Conservation (phyloP, 2,329 filamentous ascomycete genomes). For the Aureobasidium vineae region DNA sequence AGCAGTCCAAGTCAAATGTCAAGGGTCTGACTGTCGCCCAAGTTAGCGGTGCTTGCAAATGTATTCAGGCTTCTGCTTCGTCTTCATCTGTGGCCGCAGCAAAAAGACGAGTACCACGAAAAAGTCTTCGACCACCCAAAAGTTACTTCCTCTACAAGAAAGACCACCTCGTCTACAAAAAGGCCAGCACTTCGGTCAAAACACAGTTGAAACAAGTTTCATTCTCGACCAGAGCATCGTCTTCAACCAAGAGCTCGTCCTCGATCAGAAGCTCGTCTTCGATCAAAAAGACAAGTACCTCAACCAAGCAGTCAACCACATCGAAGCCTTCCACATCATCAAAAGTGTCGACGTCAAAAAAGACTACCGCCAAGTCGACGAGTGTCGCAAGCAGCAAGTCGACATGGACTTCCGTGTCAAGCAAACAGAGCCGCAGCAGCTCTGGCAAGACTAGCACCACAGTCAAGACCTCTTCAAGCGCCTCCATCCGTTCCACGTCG, state of each 20-base stretch:
- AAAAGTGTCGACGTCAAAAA: constrained; percentile 9
- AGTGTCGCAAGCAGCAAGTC: constrained; percentile 15
- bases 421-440: constrained; percentile 13
- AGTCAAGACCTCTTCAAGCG: background rate
- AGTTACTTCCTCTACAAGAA: constrained; percentile 9
- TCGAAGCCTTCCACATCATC: background rate
- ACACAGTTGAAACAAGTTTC: constrained; percentile 4
- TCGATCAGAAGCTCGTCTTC: background rate
- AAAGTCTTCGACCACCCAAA: background rate
- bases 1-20: constrained; percentile 14
- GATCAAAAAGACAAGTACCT: constrained; percentile 6
- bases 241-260: background rate
- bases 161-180: constrained; percentile 2
- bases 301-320: background rate
- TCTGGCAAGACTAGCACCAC: background rate
- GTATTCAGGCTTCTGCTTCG: constrained; percentile 13
- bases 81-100: constrained; percentile 20
- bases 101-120: constrained; percentile 10
- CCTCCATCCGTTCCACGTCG: background rate
- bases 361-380: background rate
- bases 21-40: constrained; percentile 18
- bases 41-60: constrained; percentile 22
- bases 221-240: background rate
- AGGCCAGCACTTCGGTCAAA: background rate
- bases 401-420: background rate